Conservation (phyloP, 768 basidiomycete genomes). For the Naganishia randhawae region DNA sequence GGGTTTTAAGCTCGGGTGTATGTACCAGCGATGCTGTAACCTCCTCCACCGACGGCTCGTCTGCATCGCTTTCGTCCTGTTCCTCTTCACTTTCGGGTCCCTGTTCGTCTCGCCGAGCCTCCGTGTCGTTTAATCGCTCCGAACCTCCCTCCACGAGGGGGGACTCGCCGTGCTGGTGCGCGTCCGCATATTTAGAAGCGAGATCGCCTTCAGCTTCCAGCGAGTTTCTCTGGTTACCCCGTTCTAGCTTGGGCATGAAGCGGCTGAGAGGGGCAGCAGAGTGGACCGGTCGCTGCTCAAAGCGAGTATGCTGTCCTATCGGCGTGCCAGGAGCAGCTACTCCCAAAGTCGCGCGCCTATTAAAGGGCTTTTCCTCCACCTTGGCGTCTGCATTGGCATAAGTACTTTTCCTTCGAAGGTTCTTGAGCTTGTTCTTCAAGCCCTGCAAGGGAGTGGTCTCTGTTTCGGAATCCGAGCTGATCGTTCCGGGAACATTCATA, state of each 20-base stretch:
- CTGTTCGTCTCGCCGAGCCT: not conserved
- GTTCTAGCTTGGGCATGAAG: slow-evolving; percentile 16
- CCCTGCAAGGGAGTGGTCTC: slow-evolving; percentile 7
- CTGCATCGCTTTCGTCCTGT: not conserved
- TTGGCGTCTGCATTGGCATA: slow-evolving; percentile 6
- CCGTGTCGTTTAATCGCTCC: not conserved
- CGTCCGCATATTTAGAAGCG: not conserved
- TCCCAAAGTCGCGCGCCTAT: slow-evolving; percentile 10
- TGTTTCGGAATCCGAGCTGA: not conserved
- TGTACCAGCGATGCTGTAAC: not conserved
- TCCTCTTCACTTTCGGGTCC: not conserved
- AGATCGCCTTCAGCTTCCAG: not conserved
- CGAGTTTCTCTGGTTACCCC: not conserved
- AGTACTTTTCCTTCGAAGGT: slow-evolving; percentile 3
- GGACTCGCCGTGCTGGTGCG: not conserved
- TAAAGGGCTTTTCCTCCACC: slow-evolving; percentile 16
- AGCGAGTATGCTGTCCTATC: not conserved
- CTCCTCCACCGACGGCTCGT: slow-evolving; percentile 23
- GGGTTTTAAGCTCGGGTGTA: not conserved
- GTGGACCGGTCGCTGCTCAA: not conserved
- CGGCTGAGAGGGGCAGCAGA: slow-evolving; percentile 12
- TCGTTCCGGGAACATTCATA: not conserved
- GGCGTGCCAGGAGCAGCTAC: not conserved
- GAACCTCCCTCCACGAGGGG: not conserved
- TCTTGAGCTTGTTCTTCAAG: slow-evolving; percentile 9